Conservation (phyloP, 2,329 filamentous ascomycete genomes). For the Biscogniauxia sp. region DNA sequence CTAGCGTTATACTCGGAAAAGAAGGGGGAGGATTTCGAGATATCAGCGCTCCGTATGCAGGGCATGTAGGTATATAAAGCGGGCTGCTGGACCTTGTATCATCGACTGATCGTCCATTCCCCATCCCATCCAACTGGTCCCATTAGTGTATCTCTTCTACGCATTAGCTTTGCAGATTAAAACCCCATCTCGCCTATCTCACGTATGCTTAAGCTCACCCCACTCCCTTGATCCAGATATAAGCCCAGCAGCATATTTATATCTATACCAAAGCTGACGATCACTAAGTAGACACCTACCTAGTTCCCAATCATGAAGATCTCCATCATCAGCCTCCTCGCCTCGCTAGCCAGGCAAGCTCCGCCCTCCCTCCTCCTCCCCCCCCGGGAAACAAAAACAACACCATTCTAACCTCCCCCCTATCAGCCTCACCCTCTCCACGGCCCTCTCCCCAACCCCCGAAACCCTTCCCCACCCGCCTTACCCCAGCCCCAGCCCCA, state of each 20-base stretch:
- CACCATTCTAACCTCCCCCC: conserved; percentile 5
- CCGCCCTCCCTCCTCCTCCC: neutral
- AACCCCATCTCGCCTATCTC: conserved; percentile 1
- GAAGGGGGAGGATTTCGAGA: no score
- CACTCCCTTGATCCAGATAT: neutral
- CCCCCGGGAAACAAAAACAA: neutral
- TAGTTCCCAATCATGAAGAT: conserved; percentile 21
- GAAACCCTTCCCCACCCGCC: conserved; percentile 6
- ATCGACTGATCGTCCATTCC: neutral
- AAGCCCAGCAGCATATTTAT: neutral
- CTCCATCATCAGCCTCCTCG: conserved; percentile 15
- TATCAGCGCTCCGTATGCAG: neutral
- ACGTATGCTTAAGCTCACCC: neutral
- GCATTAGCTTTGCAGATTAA: conserved; percentile 3
- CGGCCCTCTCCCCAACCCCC: conserved; percentile 2
- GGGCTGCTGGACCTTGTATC: neutral
- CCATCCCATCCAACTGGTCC: neutral
- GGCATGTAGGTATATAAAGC: neutral
- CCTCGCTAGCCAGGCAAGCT: conserved; percentile 23
- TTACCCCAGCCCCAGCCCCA: conserved; percentile 19
- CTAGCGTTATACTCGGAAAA: neutral
- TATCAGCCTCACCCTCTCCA: conserved; percentile 8
- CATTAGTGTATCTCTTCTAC: neutral
- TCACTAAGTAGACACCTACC: no score
- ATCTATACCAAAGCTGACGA: neutral